Conservation (phyloP, 2,329 filamentous ascomycete species). For the Claviceps sp. region DNA sequence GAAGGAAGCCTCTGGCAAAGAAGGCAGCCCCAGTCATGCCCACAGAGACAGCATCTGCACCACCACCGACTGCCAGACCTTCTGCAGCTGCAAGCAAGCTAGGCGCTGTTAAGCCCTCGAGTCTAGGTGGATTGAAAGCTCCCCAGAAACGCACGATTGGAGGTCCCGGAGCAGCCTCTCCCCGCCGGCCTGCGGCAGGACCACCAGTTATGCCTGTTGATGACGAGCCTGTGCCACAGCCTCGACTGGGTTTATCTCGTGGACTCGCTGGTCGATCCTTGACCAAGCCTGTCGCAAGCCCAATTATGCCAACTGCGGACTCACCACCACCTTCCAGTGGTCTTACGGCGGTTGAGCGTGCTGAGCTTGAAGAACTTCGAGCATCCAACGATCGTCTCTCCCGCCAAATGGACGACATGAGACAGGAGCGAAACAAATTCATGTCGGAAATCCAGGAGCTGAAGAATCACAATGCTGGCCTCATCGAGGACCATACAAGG, state of each 20-base stretch:
- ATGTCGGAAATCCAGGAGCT: slow-evolving; percentile 83
- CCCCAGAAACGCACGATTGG: slow-evolving; percentile 42
- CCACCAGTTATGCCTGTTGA: slow-evolving; percentile 38
- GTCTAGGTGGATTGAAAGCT: slow-evolving; percentile 44
- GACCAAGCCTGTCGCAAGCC: slow-evolving; percentile 52
- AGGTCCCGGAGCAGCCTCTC: slow-evolving; percentile 37
- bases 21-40: slow-evolving; percentile 31
- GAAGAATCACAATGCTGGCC: slow-evolving; percentile 89
- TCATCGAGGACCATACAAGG: slow-evolving; percentile 94
- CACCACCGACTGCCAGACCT: slow-evolving; percentile 43
- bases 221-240: slow-evolving; percentile 44
- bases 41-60: slow-evolving; percentile 37
- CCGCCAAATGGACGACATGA: slow-evolving; percentile 64
- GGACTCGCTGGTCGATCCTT: slow-evolving; percentile 79
- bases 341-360: slow-evolving; percentile 66
- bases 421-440: slow-evolving; percentile 68
- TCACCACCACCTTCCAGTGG: slow-evolving; percentile 50
- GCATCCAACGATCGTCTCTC: slow-evolving; percentile 67
- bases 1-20: slow-evolving; percentile 29
- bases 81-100: slow-evolving; percentile 35
- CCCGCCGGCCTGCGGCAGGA: slow-evolving; percentile 35
- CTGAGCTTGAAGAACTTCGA: slow-evolving; percentile 84
- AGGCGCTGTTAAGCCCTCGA: slow-evolving; percentile 39
- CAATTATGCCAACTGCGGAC: slow-evolving; percentile 34
- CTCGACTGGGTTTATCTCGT: slow-evolving; percentile 54